Evolutionary conservation across 306 rosid genomes (phyloP), one percentile per base, ranked within the genome.

Genomic region (Malus fusca): DNA sequence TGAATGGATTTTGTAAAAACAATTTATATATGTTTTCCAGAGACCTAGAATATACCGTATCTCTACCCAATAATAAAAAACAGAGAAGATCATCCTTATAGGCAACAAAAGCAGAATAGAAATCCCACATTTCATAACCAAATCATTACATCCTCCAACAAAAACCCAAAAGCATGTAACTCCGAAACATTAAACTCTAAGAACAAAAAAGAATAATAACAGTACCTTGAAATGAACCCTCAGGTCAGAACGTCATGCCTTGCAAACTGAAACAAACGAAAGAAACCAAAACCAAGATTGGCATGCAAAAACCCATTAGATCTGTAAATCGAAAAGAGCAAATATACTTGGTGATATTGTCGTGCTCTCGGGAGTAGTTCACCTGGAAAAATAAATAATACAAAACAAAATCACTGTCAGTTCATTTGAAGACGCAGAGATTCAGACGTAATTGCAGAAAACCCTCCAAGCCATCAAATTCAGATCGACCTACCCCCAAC

Each of bases 311-410:
- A n/a, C 3, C 26, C 0, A 21, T 12, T 19, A 68, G 22, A 31
- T 4, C 7, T 12, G 3, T 13, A 9, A 10, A 74, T 6, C 11
- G 4, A 55, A 51, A 25, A 4, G 60, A 26, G 67, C 0, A 75
- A 83, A n/a, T 71, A 91, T 97, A 92, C 83, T 94, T 94, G 58
- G 98, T 94, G 69, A 87, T 70, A 79, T 94, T 94, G 51, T 90
- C 96, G n/a, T 95, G 95, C 79, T 94, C 97, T 75, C 87, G 84
- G 74, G 98, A 94, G 86, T 94, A 94, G 87, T 92, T 94, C 77
- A 92, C 98, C 95, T 91, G 83, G 69, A 64, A 82, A 26, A 31
- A 31, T 31, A 53, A 37, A 23, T 58, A 26, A n/a, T 22, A 30
- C 10, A 17, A 66, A 22, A 37, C 10, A 80, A 18, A 4, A 48